phyloP scores from a whole-genome alignment of 129 eudicot species.

The Chrysanthemum seticuspe region DNA sequence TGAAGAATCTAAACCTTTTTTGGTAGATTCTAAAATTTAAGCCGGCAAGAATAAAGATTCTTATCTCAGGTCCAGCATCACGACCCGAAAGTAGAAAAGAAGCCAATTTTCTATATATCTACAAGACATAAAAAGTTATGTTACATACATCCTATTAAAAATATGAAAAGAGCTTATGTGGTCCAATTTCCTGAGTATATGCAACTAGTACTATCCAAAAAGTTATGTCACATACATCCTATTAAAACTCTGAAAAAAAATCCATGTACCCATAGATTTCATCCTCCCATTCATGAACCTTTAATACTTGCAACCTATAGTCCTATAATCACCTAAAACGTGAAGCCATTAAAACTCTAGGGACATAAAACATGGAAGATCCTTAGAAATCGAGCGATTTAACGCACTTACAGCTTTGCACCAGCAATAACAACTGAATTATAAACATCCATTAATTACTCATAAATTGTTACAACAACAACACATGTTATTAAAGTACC shows the following conservation, averaged over 20 bases:
- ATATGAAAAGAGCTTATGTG: constrained; percentile 18
- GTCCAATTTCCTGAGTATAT: constrained; percentile 27
- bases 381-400: constrained; percentile 15
- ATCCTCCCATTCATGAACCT: constrained; percentile 22
- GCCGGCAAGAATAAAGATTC: constrained; percentile 13
- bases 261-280: constrained; percentile 9
- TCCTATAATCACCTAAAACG: too few relatives aligned
- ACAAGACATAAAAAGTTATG: background rate
- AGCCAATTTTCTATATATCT: too few relatives aligned
- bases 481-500: too few relatives aligned
- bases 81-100: background rate
- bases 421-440: constrained; percentile 15
- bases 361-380: constrained; percentile 15
- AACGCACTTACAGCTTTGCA: background rate
- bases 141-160: background rate
- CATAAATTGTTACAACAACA: background rate
- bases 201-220: constrained; percentile 16
- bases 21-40: background rate
- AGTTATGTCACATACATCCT: constrained; percentile 9
- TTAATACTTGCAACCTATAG: background rate
- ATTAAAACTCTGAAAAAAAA: background rate
- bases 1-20: background rate
- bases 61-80: background rate
- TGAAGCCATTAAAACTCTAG: constrained; percentile 12
- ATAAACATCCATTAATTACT: constrained; percentile 12